phyloP scores from a whole-genome alignment of 371 early-diverging fungal species.

The Syncephalastrum sp. region DNA sequence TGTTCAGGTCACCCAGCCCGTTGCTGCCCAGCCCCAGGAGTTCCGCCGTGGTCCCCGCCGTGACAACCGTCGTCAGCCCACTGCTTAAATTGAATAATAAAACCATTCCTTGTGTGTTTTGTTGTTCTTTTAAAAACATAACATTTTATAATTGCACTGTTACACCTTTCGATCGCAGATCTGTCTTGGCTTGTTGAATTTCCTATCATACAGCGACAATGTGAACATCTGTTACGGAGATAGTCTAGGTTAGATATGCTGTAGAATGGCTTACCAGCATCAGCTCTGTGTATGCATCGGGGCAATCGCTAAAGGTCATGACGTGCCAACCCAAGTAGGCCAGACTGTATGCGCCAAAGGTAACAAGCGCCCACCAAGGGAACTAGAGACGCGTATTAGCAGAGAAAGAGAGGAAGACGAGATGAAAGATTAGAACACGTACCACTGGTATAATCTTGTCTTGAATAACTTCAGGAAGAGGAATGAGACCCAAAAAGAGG shows the following conservation, averaged over 20 bases:
- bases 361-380: conserved; percentile 81
- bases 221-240: background rate
- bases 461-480: conserved; percentile 56
- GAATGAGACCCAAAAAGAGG: conserved; percentile 53
- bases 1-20: conserved; percentile 60
- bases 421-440: conserved; percentile 13
- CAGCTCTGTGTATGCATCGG: conserved; percentile 81
- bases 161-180: conserved; percentile 58
- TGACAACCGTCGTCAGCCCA: conserved; percentile 33
- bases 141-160: conserved; percentile 25
- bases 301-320: conserved; percentile 87
- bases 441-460: conserved; percentile 63
- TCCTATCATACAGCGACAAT: conserved; percentile 39
- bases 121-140: too few species aligned
- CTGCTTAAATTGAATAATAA: too few species aligned
- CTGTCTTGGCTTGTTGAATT: conserved; percentile 64
- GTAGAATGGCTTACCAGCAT: conserved; percentile 54
- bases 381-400: conserved; percentile 43
- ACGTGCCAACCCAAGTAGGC: conserved; percentile 83
- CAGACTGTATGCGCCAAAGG: conserved; percentile 84
- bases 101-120: too few species aligned
- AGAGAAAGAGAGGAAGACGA: background rate
- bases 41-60: conserved; percentile 32
- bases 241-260: too few species aligned
- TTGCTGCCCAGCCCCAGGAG: conserved; percentile 32